Base-by-base conservation (phyloP, 2,329 filamentous ascomycete genomes). In the Westerdykella ornata region DNA sequence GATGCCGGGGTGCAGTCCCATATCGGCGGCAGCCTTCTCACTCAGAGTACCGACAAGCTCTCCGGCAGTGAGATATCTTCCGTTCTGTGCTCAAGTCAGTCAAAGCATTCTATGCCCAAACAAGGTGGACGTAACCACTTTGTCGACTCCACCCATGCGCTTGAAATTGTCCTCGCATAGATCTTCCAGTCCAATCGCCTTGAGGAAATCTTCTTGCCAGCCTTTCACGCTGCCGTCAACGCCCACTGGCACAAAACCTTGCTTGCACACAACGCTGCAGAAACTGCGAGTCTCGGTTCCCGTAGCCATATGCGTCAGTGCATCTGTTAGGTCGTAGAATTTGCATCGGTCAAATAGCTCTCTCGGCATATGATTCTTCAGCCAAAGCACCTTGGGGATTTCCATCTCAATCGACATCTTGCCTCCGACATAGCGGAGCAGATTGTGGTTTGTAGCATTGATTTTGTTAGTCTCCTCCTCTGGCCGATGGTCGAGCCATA, bases 371-470 rank as follows among this genome's bases (percentile, higher is more conserved):
- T 97, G 80, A 68, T 95, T 95, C 77, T 97, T 97, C 62, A 98
- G 76, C 92, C 92, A 98, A 43, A 97, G 75, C 1, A 96, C 87
- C 71, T 98, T 98, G 49, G 92, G 92, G 42, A 98, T 94, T 67
- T 98, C 92, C 92, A 98, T 98, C 73, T 98, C 92, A 51, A 96
- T 90, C 64, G 88, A 95, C 92, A 98, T 98, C 65, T 85, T 90
- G 49, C 92, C 92, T 54, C 92, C 92, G 14, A 98, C 92, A 62
- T 98, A 98, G 59, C 88, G 85, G 44, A 98, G 79, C 40, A 98
- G 74, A 66, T 94, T 92, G 73, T 98, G 92, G 39, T 82, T 77
- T 2, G 92, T 97, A 41, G 81, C 80, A 66, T 98, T 98, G 72
- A 98, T 94, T 70, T 86, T 85, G 48, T 86, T 82, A 0, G 90